Base-by-base conservation (phyloP, 495 filamentous ascomycete genomes). In the Hyaloscypha hepaticicola region DNA sequence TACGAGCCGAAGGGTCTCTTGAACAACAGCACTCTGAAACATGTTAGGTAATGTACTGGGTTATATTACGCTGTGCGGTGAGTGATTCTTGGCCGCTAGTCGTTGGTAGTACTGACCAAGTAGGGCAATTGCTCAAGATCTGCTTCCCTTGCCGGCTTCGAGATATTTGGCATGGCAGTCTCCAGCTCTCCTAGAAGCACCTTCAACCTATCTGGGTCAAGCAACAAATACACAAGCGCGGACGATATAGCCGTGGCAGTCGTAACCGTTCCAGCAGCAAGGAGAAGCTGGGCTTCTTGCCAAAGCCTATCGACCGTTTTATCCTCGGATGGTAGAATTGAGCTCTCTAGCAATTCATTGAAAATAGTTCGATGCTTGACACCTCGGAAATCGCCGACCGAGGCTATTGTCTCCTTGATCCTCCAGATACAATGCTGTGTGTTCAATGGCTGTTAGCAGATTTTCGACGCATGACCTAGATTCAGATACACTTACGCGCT, bases 201-300 rank as follows among this genome's bases (percentile, higher is more conserved):
- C 16, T 33, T 21, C 12, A 64, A 31, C 25, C 69, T 69, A 0
- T 56, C 27, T 9, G 70, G 71, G 64, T 78, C 69, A 1, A 64
- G 64, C 3, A 78, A 60, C 14, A 78, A 63, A 52, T 75, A 64
- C 29, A 69, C 74, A 3, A 72, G 63, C 19, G 72, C 73, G 19
- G 66, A 61, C 3, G 72, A 68, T 9, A 78, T 49, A 1, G 67
- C 33, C 57, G 56, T 68, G 1, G 62, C 68, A 3, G 76, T 77
- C 11, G 76, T 77, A 48, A 75, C 76, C 19, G 74, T 70, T 0
- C 76, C 76, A 4, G 76, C 76, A 25, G 66, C 67, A 1, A 72
- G 38, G 24, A 76, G 25, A 12, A 49, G 38, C 22, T 66, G 57
- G 19, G 69, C 73, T 64, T 79, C 76, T 2, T 68, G 50, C 5